A percentile compares a stretch with the other conserved stretches of the same genome.
phyloP scores from a whole-genome alignment of 768 basidiomycete species.

The Suillus occidentalis region DNA sequence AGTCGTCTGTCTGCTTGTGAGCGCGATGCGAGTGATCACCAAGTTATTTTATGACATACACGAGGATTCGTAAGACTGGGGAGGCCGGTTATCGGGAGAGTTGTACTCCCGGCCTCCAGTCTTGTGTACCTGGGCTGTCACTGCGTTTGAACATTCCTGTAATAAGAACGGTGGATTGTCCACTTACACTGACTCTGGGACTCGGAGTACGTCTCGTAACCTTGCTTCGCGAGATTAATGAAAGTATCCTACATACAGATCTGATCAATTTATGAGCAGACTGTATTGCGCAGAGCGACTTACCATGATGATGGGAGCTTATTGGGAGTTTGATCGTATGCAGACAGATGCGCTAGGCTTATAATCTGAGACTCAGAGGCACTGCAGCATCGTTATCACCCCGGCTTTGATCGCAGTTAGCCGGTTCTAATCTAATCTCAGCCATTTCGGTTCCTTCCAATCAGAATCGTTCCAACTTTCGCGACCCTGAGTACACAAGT shows the following conservation, averaged over 20 bases:
- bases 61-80: constrained; percentile 17
- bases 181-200: constrained; percentile 12
- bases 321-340: constrained; percentile 4
- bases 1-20: constrained; percentile 48
- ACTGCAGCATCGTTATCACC: constrained; percentile 7
- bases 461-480: not conserved
- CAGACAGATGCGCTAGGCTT: not conserved
- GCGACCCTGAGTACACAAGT: too few species aligned
- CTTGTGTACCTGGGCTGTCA: constrained; percentile 44
- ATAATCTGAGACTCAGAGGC: constrained; percentile 3
- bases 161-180: constrained; percentile 10
- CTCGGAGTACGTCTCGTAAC: constrained; percentile 49
- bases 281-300: constrained; percentile 8
- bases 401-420: constrained; percentile 2
- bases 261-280: not conserved
- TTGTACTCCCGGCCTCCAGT: constrained; percentile 70
- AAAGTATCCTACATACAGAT: constrained; percentile 52
- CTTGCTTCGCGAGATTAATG: constrained; percentile 70
- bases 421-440: not conserved
- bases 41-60: constrained; percentile 18
- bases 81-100: constrained; percentile 46
- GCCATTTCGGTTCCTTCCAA: not conserved
- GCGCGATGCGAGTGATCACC: constrained; percentile 6
- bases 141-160: constrained; percentile 10
- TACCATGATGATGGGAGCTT: constrained; percentile 23